Base-by-base conservation (phyloP, 352 stramenopile species). In the Phytopythium litorale region DNA sequence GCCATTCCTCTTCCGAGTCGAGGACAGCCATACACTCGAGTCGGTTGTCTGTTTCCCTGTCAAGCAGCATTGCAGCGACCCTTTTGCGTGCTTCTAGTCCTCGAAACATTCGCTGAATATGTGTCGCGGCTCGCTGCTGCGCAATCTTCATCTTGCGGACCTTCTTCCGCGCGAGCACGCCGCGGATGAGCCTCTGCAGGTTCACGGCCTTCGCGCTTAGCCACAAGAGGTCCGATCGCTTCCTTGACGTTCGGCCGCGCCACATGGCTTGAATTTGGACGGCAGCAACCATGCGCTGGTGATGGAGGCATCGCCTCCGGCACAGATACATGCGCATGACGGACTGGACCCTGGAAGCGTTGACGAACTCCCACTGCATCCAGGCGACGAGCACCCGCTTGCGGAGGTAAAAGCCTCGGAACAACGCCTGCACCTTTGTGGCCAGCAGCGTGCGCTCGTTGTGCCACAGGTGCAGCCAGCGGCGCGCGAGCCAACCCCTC, bases 81-180 rank as follows among this genome's bases (percentile, higher is more conserved):
- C 58, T 43, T 43, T 59, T 56, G 7, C 84, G 65, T 4, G 78
- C 69, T 45, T 75, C 72, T 37, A 88, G 76, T 16, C 84, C 82
- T 35, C 82, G 78, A 75, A 90, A 89, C 38, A 88, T 72, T 0
- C 81, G 76, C 45, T 94, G 84, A 40, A 94, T 85, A 45, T 89
- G 71, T 28, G 65, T 74, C 12, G 78, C 82, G 15, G 66, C 60
- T 0, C 38, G 53, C 13, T 77, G 52, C 40, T 69, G 64, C 18
- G 51, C 30, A 7, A 37, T 7, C 12, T 60, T 63, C 19, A 35
- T 58, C n/a, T 37, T 68, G 12, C 59, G 67, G 25, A 76, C 70
- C 1, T 70, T 58, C 57, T 80, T 89, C 23, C 77, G 66, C 0
- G 72, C 64, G 4, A 87, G 74, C 6, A 73, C 70, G 4, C 84